These are phyloP conservation scores for Vinca major DNA, from an alignment of 305 asterid genomes.

Conservation along the genomic window DNA sequence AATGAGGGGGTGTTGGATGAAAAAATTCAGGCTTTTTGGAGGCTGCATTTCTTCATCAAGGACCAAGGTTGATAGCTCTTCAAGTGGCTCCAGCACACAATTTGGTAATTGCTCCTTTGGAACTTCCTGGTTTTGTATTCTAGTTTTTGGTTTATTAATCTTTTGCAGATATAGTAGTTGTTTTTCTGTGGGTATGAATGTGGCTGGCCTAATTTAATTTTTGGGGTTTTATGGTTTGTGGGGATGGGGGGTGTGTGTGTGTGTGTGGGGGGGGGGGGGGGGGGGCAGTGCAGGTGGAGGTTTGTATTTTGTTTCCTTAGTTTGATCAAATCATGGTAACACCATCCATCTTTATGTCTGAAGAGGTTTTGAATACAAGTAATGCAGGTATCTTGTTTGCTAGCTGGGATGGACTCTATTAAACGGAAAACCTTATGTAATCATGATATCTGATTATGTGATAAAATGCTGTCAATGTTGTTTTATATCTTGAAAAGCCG, in stretches of 20 bases:
- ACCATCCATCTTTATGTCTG: background rate
- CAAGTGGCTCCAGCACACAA: constrained; percentile 44
- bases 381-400: background rate
- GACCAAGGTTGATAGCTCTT: constrained; percentile 53
- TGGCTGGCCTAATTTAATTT: background rate
- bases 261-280: background rate
- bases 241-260: background rate
- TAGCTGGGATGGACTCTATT: background rate
- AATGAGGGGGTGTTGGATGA: constrained; percentile 51
- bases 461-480: background rate
- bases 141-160: too few relatives aligned
- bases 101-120: constrained; percentile 30
- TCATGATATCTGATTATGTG: background rate
- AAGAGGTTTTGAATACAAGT: constrained; percentile 1
- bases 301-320: too few relatives aligned
- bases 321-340: background rate
- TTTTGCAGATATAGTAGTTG: background rate
- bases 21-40: constrained; percentile 47
- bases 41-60: constrained; percentile 44
- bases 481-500: background rate
- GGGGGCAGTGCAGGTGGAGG: too few relatives aligned
- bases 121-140: background rate
- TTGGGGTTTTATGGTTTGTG: background rate
- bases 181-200: background rate
- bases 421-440: background rate